Conservation (phyloP, 2,329 filamentous ascomycete genomes). For the Colletotrichum euphorbiae region DNA sequence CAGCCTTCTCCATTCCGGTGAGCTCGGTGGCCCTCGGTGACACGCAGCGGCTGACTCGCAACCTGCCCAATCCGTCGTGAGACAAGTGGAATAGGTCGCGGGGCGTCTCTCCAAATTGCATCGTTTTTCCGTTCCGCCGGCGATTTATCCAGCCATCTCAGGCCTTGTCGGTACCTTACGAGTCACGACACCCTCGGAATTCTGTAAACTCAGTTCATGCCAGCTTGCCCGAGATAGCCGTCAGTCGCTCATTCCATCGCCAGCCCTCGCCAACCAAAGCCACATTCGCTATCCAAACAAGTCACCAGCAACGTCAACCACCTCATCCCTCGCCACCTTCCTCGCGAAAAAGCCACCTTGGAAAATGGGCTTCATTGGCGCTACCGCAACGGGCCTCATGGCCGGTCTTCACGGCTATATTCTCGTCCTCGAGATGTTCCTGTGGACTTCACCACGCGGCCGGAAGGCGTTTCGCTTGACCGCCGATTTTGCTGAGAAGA, state of each 20-base stretch:
- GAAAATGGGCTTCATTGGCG: conserved; percentile 50
- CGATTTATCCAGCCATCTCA: neutral
- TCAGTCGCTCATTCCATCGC: neutral
- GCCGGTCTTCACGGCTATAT: conserved; percentile 61
- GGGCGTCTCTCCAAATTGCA: neutral
- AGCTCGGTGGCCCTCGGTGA: neutral
- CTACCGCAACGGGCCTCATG: conserved; percentile 52
- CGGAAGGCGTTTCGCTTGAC: conserved; percentile 57
- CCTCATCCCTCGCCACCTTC: neutral
- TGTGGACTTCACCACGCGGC: conserved; percentile 61
- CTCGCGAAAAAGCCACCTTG: no score
- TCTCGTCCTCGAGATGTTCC: conserved; percentile 60
- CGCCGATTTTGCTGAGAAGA: conserved; percentile 58
- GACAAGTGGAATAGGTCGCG: no score
- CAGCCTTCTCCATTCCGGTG: neutral
- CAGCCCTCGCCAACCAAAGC: conserved; percentile 2
- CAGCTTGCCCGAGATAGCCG: neutral
- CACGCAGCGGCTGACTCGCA: conserved; percentile 23
- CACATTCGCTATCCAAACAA: neutral
- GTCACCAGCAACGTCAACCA: neutral
- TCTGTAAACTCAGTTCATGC: neutral
- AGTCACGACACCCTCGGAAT: conserved; percentile 1
- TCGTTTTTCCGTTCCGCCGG: conserved; percentile 39
- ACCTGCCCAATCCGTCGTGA: conserved; percentile 14
- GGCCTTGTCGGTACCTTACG: neutral